Evolutionary conservation across 1,284 basidiomycete species (phyloP), one percentile per base, ranked within the genome.

Genomic region (Athelia sp.): DNA sequence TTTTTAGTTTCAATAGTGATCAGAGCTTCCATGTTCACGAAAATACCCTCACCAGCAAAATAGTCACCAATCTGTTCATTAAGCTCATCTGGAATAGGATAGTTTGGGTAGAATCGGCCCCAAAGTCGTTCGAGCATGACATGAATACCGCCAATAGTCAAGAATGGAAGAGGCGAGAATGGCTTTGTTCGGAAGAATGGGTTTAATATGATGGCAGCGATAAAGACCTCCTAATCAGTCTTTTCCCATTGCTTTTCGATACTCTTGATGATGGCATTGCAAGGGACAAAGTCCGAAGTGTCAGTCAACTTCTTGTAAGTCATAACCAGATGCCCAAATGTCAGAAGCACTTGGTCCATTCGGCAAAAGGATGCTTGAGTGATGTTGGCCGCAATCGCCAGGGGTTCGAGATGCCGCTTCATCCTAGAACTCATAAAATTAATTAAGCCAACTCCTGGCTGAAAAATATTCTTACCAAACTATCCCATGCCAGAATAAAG

Each of bases 221-320:
- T 65, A 51, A 72, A 75, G 6, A 70, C 52, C 29, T 72, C 69
- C 52, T 75, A 71, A 55, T 76, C 72, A 13, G 62, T 54, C 35
- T 71, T 71, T 11, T 32, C 45, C 74, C 74, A 77, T 0, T 63
- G 63, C 32, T 46, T 52, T 49, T 76, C 68, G 45, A 76, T 57
- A 54, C 71, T 72, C 1, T 46, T 32, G 1, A 67, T 44, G 24
- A 75, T 60, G 9, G 58, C 58, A 11, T 50, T 29, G n/a, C 50
- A 43, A 13, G 53, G 55, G 8, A 26, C n/a, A 4, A 19, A 11
- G 50, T 69, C 62, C 17, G 58, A 48, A 26, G 31, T 21, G 26
- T 56, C 46, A 18, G 10, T 23, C 44, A 57, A 57, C 15, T 46
- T 38, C 4, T 26, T 38, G 43, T 51, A 70, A 19, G 57, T 36